Evolutionary conservation across 805 yeast genomes (phyloP), one percentile per base, ranked within the genome.

Genomic region (Komagataella pseudopastoris): DNA sequence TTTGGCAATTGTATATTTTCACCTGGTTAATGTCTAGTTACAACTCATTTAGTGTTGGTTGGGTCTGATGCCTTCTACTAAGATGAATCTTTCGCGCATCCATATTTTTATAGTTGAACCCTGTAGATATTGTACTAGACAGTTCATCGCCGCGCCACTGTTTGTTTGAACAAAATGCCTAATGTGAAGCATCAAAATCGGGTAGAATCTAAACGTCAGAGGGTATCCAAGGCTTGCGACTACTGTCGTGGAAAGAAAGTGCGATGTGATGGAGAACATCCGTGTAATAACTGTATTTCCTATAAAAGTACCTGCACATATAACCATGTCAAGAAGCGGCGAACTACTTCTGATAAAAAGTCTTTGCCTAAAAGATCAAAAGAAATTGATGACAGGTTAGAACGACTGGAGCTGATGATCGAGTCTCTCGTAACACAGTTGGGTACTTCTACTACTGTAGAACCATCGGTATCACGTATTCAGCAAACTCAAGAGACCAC

Each of bases 141-240:
- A 30, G 10, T 12, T 10, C 39, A 12, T 30, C 39, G 14, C 39
- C 39, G 39, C 39, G 39, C 39, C 39, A 30, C 39, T n/a, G 14
- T 30, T 30, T 30, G 39, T 30, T 14, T 10, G 39, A 30, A 30
- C 39, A 30, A 10, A 30, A 30, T 30, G 39, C 39, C 39, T 10
- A 30, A 30, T 30, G 39, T 12, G 14, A 30, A 30, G 14, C 39
- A 14, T 30, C 14, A 30, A 14, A 30, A 30, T 12, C 10, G 39
- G 14, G 39, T 14, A 30, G 44, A 23, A 8, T 6, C 49, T 50
- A 66, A 66, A 49, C 59, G 68, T 44, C 57, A 69, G 39, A 56
- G 77, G 49, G 66, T 67, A n/a, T 59, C 71, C 4, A 66, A 69
- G 48, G 81, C 80, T 7, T 77, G 83, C 56, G 77, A 72, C 54